Conservation (phyloP, 441 rosid species). For the Kokia cookei region DNA sequence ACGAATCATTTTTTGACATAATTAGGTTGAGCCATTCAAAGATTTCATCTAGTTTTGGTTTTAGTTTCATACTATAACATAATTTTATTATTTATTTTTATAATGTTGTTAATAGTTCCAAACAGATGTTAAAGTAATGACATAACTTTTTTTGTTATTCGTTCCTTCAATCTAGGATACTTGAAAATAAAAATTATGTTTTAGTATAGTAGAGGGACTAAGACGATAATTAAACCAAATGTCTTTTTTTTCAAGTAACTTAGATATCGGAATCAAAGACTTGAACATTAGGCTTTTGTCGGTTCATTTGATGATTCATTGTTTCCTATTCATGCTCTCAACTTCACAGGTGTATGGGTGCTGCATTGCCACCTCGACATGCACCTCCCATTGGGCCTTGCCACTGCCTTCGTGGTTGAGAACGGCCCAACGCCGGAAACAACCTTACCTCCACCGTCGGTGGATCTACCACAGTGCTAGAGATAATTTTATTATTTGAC, state of each 20-base stretch:
- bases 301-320: background rate
- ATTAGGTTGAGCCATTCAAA: background rate
- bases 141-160: too few species aligned
- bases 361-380: conserved; percentile 74
- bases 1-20: background rate
- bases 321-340: background rate
- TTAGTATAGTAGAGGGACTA: background rate
- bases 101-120: too few species aligned
- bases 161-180: too few species aligned
- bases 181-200: too few species aligned
- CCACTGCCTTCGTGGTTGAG: conserved; percentile 53
- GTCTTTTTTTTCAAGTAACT: background rate
- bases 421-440: conserved; percentile 65
- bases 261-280: too few species aligned
- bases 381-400: conserved; percentile 72
- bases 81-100: too few species aligned
- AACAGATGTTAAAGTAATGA: too few species aligned
- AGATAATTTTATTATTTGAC: background rate
- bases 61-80: background rate
- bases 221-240: background rate
- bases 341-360: conserved; percentile 60
- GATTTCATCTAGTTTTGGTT: too few species aligned
- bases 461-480: conserved; percentile 68
- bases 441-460: conserved; percentile 76
- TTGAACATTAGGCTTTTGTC: too few species aligned